Conservation (phyloP, 2,329 filamentous ascomycete species). For the Alternaria arbusti region DNA sequence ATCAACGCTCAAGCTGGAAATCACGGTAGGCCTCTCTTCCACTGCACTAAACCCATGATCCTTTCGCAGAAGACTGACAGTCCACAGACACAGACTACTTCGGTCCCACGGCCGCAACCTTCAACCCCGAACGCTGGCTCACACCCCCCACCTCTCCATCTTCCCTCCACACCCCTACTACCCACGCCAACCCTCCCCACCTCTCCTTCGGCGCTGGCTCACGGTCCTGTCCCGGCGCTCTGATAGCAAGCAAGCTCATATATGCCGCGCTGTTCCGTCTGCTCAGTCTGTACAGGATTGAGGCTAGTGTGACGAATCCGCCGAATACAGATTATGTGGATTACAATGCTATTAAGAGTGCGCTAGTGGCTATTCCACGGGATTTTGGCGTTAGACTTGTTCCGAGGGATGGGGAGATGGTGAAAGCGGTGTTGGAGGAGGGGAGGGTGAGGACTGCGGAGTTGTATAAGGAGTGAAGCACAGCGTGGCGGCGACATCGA, state of each 20-base stretch:
- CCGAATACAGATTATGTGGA: slow-evolving; percentile 69
- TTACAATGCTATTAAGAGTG: slow-evolving; percentile 66
- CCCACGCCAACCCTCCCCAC: slow-evolving; percentile 43
- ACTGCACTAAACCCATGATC: slow-evolving; percentile 35
- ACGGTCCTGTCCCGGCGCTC: slow-evolving; percentile 59
- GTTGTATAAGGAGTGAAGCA: slow-evolving; percentile 51
- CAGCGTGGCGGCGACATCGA: neutral
- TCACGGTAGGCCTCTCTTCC: slow-evolving; percentile 48
- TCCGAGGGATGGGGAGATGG: slow-evolving; percentile 49
- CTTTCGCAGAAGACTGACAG: slow-evolving; percentile 52
- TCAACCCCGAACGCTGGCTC: slow-evolving; percentile 60
- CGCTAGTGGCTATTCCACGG: slow-evolving; percentile 64
- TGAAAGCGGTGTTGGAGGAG: slow-evolving; percentile 50
- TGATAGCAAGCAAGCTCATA: slow-evolving; percentile 59
- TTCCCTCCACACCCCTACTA: slow-evolving; percentile 19
- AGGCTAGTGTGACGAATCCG: slow-evolving; percentile 56
- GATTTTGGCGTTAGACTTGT: slow-evolving; percentile 65
- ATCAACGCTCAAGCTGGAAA: slow-evolving; percentile 64
- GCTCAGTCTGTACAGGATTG: slow-evolving; percentile 58
- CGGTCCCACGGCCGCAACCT: slow-evolving; percentile 53
- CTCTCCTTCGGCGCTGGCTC: slow-evolving; percentile 61
- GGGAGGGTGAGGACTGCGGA: slow-evolving; percentile 56
- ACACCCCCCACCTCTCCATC: neutral
- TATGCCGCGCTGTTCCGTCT: slow-evolving; percentile 59
- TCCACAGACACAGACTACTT: slow-evolving; percentile 58